Conservation (phyloP, 768 basidiomycete species). For the Cyathus striatus region DNA sequence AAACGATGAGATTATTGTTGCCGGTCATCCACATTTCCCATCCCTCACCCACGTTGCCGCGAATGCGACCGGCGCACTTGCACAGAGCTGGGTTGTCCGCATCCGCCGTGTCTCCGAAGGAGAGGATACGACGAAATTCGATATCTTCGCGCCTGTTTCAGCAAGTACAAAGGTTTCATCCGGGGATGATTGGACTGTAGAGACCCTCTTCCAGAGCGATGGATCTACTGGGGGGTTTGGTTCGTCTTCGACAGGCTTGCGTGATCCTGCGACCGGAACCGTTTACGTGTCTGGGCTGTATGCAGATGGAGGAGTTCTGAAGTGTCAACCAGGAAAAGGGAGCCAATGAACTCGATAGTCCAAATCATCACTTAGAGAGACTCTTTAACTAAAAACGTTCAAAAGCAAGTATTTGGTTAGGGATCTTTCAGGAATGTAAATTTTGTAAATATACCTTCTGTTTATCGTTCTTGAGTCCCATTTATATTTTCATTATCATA, state of each 20-base stretch:
- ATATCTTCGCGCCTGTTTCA: constrained; percentile 43
- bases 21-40: constrained; percentile 65
- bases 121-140: constrained; percentile 21
- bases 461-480: background rate
- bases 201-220: constrained; percentile 71
- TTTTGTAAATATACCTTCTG: background rate
- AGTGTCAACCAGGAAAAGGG: constrained; percentile 29
- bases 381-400: no score
- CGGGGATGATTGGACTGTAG: constrained; percentile 33
- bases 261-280: constrained; percentile 40
- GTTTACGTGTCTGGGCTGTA: constrained; percentile 60
- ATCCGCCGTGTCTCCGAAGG: constrained; percentile 24
- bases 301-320: constrained; percentile 44
- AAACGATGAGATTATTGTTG: constrained; percentile 42
- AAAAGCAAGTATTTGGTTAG: background rate
- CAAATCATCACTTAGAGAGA: no score
- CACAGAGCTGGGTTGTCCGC: constrained; percentile 58
- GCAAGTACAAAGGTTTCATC: constrained; percentile 33
- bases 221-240: constrained; percentile 49
- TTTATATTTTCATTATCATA: no score
- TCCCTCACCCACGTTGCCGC: constrained; percentile 39
- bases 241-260: constrained; percentile 45
- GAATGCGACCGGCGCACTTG: constrained; percentile 28
- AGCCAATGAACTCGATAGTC: background rate
- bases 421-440: background rate